Evolutionary conservation across 83 land plant species (phyloP).

Genomic region (Picea engelmannii): DNA sequence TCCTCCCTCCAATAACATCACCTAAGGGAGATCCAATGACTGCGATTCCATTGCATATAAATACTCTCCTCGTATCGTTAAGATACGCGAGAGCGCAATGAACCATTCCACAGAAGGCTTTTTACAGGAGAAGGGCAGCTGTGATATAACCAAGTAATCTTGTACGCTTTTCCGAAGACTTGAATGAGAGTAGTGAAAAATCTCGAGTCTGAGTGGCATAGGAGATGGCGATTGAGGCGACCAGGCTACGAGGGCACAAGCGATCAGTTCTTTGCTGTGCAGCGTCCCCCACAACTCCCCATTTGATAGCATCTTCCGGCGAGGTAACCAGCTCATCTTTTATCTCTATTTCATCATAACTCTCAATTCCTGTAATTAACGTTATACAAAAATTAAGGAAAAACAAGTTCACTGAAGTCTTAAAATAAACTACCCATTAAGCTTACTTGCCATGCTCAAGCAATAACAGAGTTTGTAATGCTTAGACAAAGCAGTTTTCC

Average conservation of each 20-base stretch:
- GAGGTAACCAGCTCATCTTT: slow-evolving; percentile 2
- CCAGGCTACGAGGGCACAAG: slow-evolving; percentile 7
- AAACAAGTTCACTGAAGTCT: background rate
- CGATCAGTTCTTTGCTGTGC: slow-evolving; percentile 15
- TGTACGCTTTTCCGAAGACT: background rate
- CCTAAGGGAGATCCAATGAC: too few species aligned
- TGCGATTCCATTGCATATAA: too few species aligned
- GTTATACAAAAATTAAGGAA: background rate
- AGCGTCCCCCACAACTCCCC: slow-evolving; percentile 2
- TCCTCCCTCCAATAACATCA: too few species aligned
- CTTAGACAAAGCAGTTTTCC: too few species aligned
- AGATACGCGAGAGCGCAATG: too few species aligned
- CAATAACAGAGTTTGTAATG: background rate
- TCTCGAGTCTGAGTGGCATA: background rate
- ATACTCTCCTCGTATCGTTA: too few species aligned
- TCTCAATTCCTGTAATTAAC: background rate
- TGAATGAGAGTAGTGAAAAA: background rate
- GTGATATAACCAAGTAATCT: too few species aligned
- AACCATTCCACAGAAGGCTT: too few species aligned
- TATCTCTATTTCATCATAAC: background rate
- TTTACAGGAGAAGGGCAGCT: too few species aligned
- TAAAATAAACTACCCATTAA: background rate
- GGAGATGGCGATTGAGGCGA: background rate
- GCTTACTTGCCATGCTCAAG: background rate
- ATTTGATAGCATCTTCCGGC: slow-evolving; percentile 11